A percentile compares a stretch with the other conserved stretches of the same genome.
These are phyloP conservation scores for Coemansia sp. DNA, from an alignment of 192 early-diverging fungal genomes.

Conservation along the genomic window DNA sequence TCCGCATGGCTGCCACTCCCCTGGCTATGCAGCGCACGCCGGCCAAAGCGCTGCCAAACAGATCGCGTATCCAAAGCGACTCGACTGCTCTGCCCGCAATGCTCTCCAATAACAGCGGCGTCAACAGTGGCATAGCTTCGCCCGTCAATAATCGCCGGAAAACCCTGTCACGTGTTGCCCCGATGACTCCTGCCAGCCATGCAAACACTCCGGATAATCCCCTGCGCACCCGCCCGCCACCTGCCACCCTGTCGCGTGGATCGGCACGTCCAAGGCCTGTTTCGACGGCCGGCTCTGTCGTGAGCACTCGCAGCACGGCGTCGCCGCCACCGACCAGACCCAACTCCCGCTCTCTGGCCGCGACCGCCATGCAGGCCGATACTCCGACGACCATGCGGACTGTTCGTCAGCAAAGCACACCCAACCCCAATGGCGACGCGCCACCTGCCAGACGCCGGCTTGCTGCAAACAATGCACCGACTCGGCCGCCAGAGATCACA, in stretches of 20 bases:
- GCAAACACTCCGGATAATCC: too few species aligned
- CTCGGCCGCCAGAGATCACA: conserved; percentile 3
- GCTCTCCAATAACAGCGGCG: conserved; percentile 6
- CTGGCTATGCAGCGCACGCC: conserved; percentile 8
- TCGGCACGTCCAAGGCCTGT: conserved; percentile 27
- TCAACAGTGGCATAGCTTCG: conserved; percentile 11
- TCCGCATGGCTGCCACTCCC: background rate
- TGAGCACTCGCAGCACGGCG: conserved; percentile 32
- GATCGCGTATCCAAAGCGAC: conserved; percentile 26
- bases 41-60: conserved; percentile 10
- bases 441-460: conserved; percentile 8
- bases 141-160: conserved; percentile 24
- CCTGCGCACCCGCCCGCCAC: too few species aligned
- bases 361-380: background rate
- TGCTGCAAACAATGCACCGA: background rate
- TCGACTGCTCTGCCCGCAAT: conserved; percentile 1
- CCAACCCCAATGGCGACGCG: background rate
- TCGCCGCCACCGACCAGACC: conserved; percentile 38
- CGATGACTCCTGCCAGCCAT: background rate
- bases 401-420: background rate
- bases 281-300: conserved; percentile 30
- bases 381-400: background rate
- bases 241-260: conserved; percentile 27
- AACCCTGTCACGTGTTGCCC: conserved; percentile 18
- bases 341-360: conserved; percentile 15